These are phyloP conservation scores for Gossypium sturtianum DNA, from an alignment of 345 rosid species.

Conservation along the genomic window DNA sequence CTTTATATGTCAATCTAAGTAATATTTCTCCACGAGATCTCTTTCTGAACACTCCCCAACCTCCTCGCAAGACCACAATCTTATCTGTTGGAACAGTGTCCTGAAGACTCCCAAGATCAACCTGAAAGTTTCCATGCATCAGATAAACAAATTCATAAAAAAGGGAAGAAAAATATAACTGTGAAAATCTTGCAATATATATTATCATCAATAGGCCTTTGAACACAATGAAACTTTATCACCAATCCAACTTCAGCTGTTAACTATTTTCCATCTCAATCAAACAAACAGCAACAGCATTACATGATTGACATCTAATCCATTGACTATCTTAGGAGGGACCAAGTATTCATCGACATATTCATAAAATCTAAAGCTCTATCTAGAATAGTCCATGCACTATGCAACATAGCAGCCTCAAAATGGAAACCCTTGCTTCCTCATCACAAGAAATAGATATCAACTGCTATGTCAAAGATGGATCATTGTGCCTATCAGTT, in stretches of 20 bases:
- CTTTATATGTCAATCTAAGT: slow-evolving; percentile 91
- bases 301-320: neutral
- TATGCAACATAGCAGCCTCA: neutral
- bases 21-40: slow-evolving; percentile 78
- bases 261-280: neutral
- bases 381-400: neutral
- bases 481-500: no score
- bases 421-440: neutral
- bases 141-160: slow-evolving; percentile 14
- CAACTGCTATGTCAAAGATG: neutral
- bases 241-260: neutral
- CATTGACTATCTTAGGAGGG: neutral
- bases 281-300: neutral
- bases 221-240: slow-evolving; percentile 4
- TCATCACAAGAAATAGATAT: neutral
- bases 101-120: slow-evolving; percentile 68
- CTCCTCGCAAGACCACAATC: slow-evolving; percentile 62
- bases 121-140: slow-evolving; percentile 38
- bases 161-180: neutral
- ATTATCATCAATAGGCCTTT: neutral
- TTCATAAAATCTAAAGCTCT: neutral
- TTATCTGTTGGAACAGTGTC: slow-evolving; percentile 95
- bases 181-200: neutral
- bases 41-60: slow-evolving; percentile 73
- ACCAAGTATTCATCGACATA: neutral